Evolutionary conservation across 2,329 filamentous ascomycete genomes (phyloP), one percentile per base, ranked within the genome.

Genomic region (Penicillium sp.): DNA sequence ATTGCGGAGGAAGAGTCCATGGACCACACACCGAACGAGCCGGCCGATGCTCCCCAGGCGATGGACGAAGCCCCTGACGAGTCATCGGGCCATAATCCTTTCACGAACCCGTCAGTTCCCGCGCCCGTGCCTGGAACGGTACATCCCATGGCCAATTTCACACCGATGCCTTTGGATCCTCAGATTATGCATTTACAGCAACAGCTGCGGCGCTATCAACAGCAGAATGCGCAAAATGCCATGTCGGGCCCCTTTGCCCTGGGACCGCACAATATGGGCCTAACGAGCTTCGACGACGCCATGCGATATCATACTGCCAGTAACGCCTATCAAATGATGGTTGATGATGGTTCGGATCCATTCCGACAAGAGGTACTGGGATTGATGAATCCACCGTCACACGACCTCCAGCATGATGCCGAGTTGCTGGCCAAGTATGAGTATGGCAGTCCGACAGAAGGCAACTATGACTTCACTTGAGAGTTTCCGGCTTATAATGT

Each of bases 161-260:
- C 71, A 43, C 68, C 75, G 28, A 69, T 81, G 60, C 78, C 78
- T 2, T 70, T 80, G 28, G 79, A 83, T 43, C 79, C 79, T 2
- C 78, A 79, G 25, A 78, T 83, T 33, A 81, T 81, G 48, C 72
- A 74, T 47, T 63, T 75, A 18, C 65, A 72, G 30, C 60, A 69
- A 21, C 69, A 72, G 36, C 58, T 73, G 3, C 57, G 65, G 20
- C 57, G 65, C 14, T 69, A 67, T 32, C 65, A 65, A 36, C 57
- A 65, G 15, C 65, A 69, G 32, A 63, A 62, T 34, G 48, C 57
- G 15, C 65, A 69, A 33, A 63, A 62, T 34, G 48, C 57, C 25
- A 65, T 69, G 41, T 21, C 49, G 7, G 57, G 64, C 37, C 60
- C 60, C 1, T 69, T 67, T 41, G 52, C 55, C 3, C 59, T 63